A percentile compares a stretch with the other conserved stretches of the same genome.
These are phyloP conservation scores for Geotrichum carabidarum DNA, from an alignment of 1,139 yeast species.

Conservation along the genomic window DNA sequence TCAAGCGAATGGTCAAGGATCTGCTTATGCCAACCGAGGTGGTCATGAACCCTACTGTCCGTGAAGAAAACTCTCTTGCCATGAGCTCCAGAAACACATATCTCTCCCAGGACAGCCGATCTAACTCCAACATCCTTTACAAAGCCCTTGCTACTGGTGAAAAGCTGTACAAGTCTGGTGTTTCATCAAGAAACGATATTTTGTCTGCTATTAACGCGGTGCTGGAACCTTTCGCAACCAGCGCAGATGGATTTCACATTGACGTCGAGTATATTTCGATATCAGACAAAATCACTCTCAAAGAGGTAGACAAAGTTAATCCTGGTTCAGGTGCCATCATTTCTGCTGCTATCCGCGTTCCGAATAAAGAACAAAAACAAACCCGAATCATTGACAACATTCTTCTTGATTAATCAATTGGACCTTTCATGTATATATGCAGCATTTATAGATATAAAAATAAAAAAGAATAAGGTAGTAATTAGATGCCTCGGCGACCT, in stretches of 20 bases:
- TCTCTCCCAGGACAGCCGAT: constrained; percentile 49
- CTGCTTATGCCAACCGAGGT: constrained; percentile 62
- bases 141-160: constrained; percentile 51
- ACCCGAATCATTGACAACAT: constrained; percentile 42
- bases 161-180: constrained; percentile 31
- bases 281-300: constrained; percentile 62
- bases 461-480: background rate
- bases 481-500: constrained; percentile 22
- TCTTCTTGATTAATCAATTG: constrained; percentile 24
- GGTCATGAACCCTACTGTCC: constrained; percentile 63
- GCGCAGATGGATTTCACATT: constrained; percentile 33
- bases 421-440: constrained; percentile 9
- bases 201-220: constrained; percentile 28
- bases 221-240: constrained; percentile 31
- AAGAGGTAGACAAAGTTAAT: constrained; percentile 49
- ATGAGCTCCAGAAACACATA: constrained; percentile 86
- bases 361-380: constrained; percentile 31
- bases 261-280: constrained; percentile 70
- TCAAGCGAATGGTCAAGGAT: constrained; percentile 69
- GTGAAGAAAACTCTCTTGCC: constrained; percentile 74
- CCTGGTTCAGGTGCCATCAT: constrained; percentile 53
- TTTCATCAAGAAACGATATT: constrained; percentile 37
- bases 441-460: background rate
- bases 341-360: constrained; percentile 63
- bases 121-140: constrained; percentile 53